Conservation (phyloP, 495 filamentous ascomycete genomes). For the Penicillium coprophilum region DNA sequence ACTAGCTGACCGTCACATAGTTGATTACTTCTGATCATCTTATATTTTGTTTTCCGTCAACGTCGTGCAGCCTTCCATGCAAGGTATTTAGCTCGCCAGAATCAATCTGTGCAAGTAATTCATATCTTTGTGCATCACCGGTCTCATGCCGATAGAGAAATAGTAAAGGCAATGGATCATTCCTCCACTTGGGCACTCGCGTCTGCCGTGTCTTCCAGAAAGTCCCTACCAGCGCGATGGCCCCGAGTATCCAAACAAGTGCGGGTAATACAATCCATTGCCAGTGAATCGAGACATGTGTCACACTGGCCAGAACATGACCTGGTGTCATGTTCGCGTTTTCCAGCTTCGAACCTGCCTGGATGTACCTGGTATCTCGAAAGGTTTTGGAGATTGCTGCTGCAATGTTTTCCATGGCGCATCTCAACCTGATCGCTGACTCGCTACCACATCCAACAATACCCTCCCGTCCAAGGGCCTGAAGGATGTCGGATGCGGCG, state of each 20-base stretch:
- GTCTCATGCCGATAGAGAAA: no score
- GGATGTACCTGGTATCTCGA: conserved; percentile 7
- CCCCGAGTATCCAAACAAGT: conserved; percentile 18
- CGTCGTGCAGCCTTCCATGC: no score
- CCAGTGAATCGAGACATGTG: conserved; percentile 16
- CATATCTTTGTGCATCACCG: no score
- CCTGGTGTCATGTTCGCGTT: conserved; percentile 1
- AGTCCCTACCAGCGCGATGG: conserved; percentile 9
- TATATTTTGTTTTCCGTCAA: no score
- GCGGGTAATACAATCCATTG: conserved; percentile 17
- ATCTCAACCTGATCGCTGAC: neutral
- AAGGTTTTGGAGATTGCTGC: conserved; percentile 19
- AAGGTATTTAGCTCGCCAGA: no score
- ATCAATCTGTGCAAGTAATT: no score
- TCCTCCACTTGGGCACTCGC: conserved; percentile 1
- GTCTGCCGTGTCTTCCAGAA: conserved; percentile 11
- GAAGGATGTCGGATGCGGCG: no score
- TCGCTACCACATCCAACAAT: no score
- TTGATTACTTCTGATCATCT: no score
- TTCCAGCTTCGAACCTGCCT: neutral
- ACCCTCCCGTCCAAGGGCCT: no score
- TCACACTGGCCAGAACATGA: neutral
- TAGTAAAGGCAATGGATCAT: conserved; percentile 7
- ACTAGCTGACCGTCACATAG: no score
- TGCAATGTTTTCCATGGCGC: conserved; percentile 20